Conservation (phyloP, 306 rosid species). For the Citrullus amarus region DNA sequence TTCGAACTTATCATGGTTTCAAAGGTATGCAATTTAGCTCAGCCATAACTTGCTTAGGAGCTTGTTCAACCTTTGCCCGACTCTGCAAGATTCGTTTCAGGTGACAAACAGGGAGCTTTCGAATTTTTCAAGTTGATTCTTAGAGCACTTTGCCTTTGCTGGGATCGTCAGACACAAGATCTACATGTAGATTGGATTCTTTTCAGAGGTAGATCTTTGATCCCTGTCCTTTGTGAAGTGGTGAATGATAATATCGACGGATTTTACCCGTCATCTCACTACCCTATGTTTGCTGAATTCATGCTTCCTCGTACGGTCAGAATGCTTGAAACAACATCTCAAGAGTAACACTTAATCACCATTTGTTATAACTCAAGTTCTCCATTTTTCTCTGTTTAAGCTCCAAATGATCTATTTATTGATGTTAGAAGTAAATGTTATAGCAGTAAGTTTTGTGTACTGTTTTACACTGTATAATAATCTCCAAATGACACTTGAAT, state of each 20-base stretch:
- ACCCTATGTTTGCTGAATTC: slow-evolving; percentile 78
- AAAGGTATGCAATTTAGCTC: slow-evolving; percentile 42
- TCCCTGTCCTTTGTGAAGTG: slow-evolving; percentile 89
- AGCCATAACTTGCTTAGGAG: background rate
- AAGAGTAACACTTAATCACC: slow-evolving; percentile 17
- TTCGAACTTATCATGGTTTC: slow-evolving; percentile 92
- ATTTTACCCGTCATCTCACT: slow-evolving; percentile 84
- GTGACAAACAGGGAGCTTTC: slow-evolving; percentile 89
- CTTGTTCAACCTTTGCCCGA: background rate
- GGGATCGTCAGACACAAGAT: slow-evolving; percentile 99
- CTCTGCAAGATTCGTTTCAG: slow-evolving; percentile 21
- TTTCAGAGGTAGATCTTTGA: slow-evolving; percentile 87
- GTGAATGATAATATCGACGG: slow-evolving; percentile 78
- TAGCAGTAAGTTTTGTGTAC: background rate
- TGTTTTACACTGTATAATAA: slow-evolving; percentile 1
- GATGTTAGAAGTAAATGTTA: background rate
- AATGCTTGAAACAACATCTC: slow-evolving; percentile 48
- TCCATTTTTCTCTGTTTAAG: slow-evolving; percentile 4
- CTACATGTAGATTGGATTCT: slow-evolving; percentile 95
- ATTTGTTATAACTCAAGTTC: background rate
- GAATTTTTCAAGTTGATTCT: slow-evolving; percentile 80
- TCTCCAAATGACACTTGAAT: background rate
- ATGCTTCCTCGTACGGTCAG: slow-evolving; percentile 94
- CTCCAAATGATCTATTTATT: background rate
- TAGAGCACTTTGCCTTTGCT: slow-evolving; percentile 94